A percentile compares a stretch with the other conserved stretches of the same genome.
Conservation (phyloP, 805 yeast genomes). For the Blastobotrys attinorum region DNA sequence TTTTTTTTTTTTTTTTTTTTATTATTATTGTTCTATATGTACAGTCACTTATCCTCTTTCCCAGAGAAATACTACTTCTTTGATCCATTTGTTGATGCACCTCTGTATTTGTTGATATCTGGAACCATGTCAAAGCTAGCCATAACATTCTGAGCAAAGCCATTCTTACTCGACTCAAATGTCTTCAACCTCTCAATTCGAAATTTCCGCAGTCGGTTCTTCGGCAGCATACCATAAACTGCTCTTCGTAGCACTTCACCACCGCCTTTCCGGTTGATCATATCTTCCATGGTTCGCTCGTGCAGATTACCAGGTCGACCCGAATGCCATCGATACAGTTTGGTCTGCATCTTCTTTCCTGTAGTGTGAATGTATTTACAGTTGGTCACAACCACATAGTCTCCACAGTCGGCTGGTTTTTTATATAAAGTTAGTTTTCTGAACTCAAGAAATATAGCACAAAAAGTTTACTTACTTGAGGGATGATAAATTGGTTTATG, state of each 20-base stretch:
- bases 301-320: slow-evolving; percentile 85
- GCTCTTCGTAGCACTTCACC: slow-evolving; percentile 82
- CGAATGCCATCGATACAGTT: slow-evolving; percentile 83
- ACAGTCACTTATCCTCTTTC: background rate
- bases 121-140: slow-evolving; percentile 71
- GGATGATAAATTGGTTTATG: slow-evolving; percentile 87
- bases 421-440: slow-evolving; percentile 25
- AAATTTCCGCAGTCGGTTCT: slow-evolving; percentile 68
- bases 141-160: slow-evolving; percentile 71
- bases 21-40: too few species aligned
- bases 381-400: slow-evolving; percentile 93
- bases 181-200: slow-evolving; percentile 81
- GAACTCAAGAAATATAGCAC: slow-evolving; percentile 3
- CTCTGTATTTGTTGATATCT: slow-evolving; percentile 1
- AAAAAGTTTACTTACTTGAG: too few species aligned
- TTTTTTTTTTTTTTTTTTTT: too few species aligned
- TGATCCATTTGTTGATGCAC: background rate
- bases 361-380: slow-evolving; percentile 75
- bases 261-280: slow-evolving; percentile 72
- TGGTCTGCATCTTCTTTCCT: slow-evolving; percentile 75
- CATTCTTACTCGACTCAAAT: slow-evolving; percentile 82
- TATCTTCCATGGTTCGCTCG: slow-evolving; percentile 69
- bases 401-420: slow-evolving; percentile 70
- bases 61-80: background rate
- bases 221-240: slow-evolving; percentile 94